These are phyloP conservation scores for Septoria petroselini DNA, from an alignment of 2,329 filamentous ascomycete species.

Conservation along the genomic window DNA sequence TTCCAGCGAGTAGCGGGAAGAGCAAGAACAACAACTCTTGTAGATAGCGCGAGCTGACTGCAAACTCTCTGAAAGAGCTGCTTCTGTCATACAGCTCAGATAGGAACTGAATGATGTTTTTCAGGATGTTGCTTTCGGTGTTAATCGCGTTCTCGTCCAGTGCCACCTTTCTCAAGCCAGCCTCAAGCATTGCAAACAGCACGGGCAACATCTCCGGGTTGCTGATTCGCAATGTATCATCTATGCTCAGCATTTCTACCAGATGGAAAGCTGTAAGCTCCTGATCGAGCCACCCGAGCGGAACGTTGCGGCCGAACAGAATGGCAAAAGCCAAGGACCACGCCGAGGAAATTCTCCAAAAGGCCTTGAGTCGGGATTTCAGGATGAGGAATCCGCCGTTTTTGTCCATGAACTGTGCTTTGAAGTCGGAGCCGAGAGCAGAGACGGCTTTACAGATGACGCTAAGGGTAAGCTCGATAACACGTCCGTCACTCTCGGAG, in stretches of 20 bases:
- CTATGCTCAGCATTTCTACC: slow-evolving; percentile 63
- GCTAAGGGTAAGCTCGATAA: slow-evolving; percentile 75
- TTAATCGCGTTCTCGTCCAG: slow-evolving; percentile 57
- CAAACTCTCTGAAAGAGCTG: slow-evolving; percentile 75
- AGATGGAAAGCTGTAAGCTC: slow-evolving; percentile 73
- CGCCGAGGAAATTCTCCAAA: slow-evolving; percentile 81
- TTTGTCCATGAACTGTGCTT: slow-evolving; percentile 79
- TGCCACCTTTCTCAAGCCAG: slow-evolving; percentile 70
- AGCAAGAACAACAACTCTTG: slow-evolving; percentile 74
- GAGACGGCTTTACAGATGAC: slow-evolving; percentile 81
- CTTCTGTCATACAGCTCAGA: slow-evolving; percentile 75
- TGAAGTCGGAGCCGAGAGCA: slow-evolving; percentile 76
- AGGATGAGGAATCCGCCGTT: slow-evolving; percentile 85
- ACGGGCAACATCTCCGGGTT: slow-evolving; percentile 77
- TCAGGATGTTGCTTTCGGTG: slow-evolving; percentile 55
- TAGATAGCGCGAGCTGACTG: slow-evolving; percentile 74
- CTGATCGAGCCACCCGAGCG: slow-evolving; percentile 67
- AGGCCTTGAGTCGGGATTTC: slow-evolving; percentile 74
- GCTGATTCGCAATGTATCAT: slow-evolving; percentile 61
- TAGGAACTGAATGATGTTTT: slow-evolving; percentile 75
- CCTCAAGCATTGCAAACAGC: slow-evolving; percentile 81
- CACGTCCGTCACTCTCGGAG: slow-evolving; percentile 78
- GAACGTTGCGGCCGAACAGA: slow-evolving; percentile 77
- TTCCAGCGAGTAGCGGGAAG: slow-evolving; percentile 84
- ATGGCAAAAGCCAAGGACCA: slow-evolving; percentile 90